Evolutionary conservation across 176 grass and related monocot genomes (phyloP), one percentile per base, ranked within the genome.

Genomic region (Juncus inflexus): DNA sequence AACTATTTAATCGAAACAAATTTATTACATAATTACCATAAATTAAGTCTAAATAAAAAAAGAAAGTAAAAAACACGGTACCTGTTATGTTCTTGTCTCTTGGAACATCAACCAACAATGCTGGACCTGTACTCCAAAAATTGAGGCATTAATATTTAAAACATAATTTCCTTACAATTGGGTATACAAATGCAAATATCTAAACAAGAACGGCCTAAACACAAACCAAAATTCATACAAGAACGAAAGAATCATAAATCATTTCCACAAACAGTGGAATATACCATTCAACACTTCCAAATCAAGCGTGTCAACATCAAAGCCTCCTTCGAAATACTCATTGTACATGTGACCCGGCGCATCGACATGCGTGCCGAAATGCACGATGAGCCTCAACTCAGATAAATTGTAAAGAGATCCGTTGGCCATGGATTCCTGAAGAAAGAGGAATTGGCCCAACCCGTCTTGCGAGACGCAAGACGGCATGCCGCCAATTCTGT

Each of bases 71-170:
- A 35, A 7, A 6, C 11, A 8, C 43, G 0, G 8, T 86, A 97
- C 92, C 87, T 89, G 92, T 97, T 83, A 97, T 84, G 11, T 91
- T 97, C 57, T 77, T 86, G 79, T 91, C 43, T 68, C 85, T 89
- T 28, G 82, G 87, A 78, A 91, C 85, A 86, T 96, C 92, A 63
- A 96, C 84, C 57, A 96, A 67, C 53, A 96, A 73, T 7, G 87
- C 82, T 60, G 84, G 92, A 67, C 92, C 92, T 96, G 82, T 79
- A 47, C 19, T 28, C 74, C 57, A 16, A 86, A 53, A 40, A 58
- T 28, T 28, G 19, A 60, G 15, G 11, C 9, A 42, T 52, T 6
- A 15, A 65, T 58, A 35, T 40, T 12, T 42, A 42, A 49, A 51
- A 2, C 19, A 1, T 11, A 28, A 28, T 28, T 28, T 28, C 19